These are phyloP conservation scores for Oryza rufipogon DNA, from an alignment of 176 grass and related monocot species.

Conservation along the genomic window DNA sequence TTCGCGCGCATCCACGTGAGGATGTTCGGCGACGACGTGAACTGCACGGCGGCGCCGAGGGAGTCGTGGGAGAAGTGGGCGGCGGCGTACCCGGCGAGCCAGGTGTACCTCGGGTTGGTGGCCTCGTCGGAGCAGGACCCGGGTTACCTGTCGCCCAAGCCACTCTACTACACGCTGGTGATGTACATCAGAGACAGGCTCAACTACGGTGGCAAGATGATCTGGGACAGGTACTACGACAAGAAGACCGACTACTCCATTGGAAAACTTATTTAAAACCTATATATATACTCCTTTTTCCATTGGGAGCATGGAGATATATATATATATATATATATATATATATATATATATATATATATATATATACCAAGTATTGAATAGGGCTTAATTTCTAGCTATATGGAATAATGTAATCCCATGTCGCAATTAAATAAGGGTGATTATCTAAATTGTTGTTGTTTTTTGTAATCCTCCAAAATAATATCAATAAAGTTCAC, in stretches of 20 bases:
- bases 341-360: too few relatives aligned
- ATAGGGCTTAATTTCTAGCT: too few relatives aligned
- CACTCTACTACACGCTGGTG: constrained; percentile 7
- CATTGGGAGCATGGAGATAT: too few relatives aligned
- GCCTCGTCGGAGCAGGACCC: constrained; percentile 21
- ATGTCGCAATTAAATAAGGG: too few relatives aligned
- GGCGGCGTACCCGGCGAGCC: constrained; percentile 8
- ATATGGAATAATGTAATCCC: too few relatives aligned
- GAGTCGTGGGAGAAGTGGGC: constrained; percentile 24
- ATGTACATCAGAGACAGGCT: neutral
- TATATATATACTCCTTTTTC: too few relatives aligned
- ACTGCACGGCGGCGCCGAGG: neutral
- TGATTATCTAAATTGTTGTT: too few relatives aligned
- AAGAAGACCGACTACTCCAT: neutral
- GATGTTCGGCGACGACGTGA: neutral
- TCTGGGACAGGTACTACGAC: constrained; percentile 26
- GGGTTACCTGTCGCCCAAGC: neutral
- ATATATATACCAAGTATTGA: too few relatives aligned
- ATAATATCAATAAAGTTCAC: too few relatives aligned
- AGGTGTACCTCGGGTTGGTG: neutral
- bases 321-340: too few relatives aligned
- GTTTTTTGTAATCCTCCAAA: too few relatives aligned
- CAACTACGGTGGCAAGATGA: constrained; percentile 4
- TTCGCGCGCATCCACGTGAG: neutral
- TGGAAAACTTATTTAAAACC: too few relatives aligned